A percentile compares a stretch with the other conserved stretches of the same genome.
Conservation (phyloP, 2,329 filamentous ascomycete genomes). For the Pseudocercospora pini-densiflorae region DNA sequence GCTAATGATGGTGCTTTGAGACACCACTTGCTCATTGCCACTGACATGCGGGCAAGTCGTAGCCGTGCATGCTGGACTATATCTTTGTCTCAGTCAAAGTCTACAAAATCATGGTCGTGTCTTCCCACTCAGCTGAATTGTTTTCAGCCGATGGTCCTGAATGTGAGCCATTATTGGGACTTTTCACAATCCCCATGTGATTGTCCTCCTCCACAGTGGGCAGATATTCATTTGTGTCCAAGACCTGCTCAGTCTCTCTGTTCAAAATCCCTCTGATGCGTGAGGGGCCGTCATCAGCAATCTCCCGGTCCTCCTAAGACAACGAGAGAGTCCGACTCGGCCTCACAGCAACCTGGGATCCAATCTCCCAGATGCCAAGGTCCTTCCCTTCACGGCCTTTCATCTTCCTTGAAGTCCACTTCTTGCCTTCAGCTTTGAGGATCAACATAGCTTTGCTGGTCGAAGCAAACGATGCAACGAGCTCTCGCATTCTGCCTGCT, state of each 20-base stretch:
- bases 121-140: neutral
- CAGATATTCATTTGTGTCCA: neutral
- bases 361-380: constrained; percentile 50
- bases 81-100: neutral
- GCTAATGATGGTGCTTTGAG: too few species aligned
- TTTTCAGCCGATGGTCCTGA: neutral
- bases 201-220: neutral
- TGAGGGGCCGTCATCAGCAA: neutral
- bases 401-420: constrained; percentile 44
- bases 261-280: neutral
- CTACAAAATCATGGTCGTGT: constrained; percentile 2
- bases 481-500: constrained; percentile 50
- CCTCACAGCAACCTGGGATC: constrained; percentile 29
- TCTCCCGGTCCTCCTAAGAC: constrained; percentile 8
- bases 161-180: neutral
- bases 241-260: neutral
- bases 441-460: constrained; percentile 73
- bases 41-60: neutral
- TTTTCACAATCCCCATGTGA: neutral
- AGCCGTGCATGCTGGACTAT: neutral
- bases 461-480: constrained; percentile 67
- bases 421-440: constrained; percentile 49
- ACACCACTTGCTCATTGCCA: too few species aligned
- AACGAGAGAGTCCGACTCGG: constrained; percentile 1
- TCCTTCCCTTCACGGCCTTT: constrained; percentile 49